Evolutionary conservation across 495 filamentous ascomycete genomes (phyloP).

Genomic region (Talaromyces borbonicus): DNA sequence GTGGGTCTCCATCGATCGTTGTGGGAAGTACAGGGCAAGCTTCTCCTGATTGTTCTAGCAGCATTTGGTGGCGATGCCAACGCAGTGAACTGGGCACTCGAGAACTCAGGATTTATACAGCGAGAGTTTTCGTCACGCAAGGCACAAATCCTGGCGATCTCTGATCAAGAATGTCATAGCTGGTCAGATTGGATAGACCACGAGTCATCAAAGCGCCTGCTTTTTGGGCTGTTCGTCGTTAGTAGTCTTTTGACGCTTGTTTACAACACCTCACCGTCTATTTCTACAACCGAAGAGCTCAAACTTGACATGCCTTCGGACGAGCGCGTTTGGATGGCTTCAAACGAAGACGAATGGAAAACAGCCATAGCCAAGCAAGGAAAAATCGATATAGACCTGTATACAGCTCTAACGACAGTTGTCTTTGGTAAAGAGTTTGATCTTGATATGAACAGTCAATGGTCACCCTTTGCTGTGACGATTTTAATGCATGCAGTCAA

Average conservation of each 20-base stretch:
- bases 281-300: constrained; percentile 7
- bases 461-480: constrained; percentile 7
- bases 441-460: constrained; percentile 3
- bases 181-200: constrained; percentile 4
- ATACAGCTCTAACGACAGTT: constrained; percentile 4
- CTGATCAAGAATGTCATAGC: background rate
- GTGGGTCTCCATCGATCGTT: background rate
- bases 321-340: constrained; percentile 2
- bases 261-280: constrained; percentile 6
- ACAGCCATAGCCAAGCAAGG: constrained; percentile 1
- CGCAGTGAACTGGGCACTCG: constrained; percentile 5
- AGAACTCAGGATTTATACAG: constrained; percentile 6
- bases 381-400: background rate
- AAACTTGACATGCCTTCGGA: constrained; percentile 7
- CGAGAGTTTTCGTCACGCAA: constrained; percentile 5
- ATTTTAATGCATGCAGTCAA: constrained; percentile 10
- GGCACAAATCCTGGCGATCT: background rate
- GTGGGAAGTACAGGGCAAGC: constrained; percentile 9
- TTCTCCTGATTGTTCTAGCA: constrained; percentile 2
- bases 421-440: constrained; percentile 8
- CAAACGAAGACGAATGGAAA: constrained; percentile 5
- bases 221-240: constrained; percentile 8
- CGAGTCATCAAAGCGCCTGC: constrained; percentile 9
- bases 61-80: constrained; percentile 6
- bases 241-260: constrained; percentile 7